A percentile compares a stretch with the other conserved stretches of the same genome.
phyloP scores from a whole-genome alignment of 1,284 basidiomycete species.

The Naganishia sp. region DNA sequence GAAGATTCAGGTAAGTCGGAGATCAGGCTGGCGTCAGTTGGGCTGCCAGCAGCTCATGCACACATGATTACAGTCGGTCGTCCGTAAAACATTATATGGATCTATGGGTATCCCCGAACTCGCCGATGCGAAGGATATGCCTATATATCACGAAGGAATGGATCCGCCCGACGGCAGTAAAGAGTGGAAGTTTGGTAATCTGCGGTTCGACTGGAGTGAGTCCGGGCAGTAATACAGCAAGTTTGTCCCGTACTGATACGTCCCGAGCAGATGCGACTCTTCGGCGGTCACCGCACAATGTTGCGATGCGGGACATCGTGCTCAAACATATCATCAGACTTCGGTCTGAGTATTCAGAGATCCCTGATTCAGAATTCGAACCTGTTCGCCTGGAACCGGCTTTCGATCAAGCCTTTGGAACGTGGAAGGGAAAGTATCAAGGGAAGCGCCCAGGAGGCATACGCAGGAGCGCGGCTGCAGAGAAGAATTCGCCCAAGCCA shows the following conservation, averaged over 20 bases:
- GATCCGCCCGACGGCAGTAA: constrained; percentile 26
- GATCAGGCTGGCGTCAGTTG: neutral
- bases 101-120: constrained; percentile 28
- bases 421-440: constrained; percentile 31
- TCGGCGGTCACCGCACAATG: constrained; percentile 28
- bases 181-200: constrained; percentile 33
- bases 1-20: constrained; percentile 33
- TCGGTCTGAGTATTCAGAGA: constrained; percentile 30
- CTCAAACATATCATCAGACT: constrained; percentile 31
- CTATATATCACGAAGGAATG: constrained; percentile 29
- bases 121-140: constrained; percentile 24
- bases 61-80: constrained; percentile 25
- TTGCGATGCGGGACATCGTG: constrained; percentile 31
- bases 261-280: constrained; percentile 28
- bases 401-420: constrained; percentile 34
- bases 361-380: constrained; percentile 32
- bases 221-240: neutral
- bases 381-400: constrained; percentile 28
- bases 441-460: constrained; percentile 27
- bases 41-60: too few species aligned
- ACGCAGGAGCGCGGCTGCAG: neutral
- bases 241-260: neutral
- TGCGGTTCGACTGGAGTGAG: constrained; percentile 35
- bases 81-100: constrained; percentile 32
- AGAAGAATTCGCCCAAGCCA: constrained; percentile 10